Evolutionary conservation across 176 grass and related monocot genomes (phyloP).

Genomic region (Otatea glauca): DNA sequence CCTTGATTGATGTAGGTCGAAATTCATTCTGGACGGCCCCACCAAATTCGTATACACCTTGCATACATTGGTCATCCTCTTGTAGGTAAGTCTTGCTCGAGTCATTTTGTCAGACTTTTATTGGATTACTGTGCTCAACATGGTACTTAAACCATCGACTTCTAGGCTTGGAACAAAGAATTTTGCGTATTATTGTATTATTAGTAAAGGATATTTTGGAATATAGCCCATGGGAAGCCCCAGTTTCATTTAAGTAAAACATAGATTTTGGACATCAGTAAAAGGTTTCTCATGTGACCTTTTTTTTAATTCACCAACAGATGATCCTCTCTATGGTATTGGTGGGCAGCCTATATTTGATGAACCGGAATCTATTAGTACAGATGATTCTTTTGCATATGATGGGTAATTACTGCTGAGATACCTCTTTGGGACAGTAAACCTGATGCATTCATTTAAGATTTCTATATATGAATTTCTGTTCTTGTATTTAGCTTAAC

Average conservation of each 20-base stretch:
- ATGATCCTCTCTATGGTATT: conserved; percentile 85
- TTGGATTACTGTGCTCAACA: conserved; percentile 7
- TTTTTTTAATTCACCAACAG: conserved; percentile 38
- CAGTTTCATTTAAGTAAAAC: conserved; percentile 3
- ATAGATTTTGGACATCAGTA: conserved; percentile 8
- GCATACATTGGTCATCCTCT: conserved; percentile 82
- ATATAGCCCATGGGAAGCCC: background rate
- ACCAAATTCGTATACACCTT: conserved; percentile 91
- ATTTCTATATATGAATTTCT: background rate
- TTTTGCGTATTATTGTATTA: background rate
- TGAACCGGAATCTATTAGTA: conserved; percentile 39
- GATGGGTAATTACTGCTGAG: conserved; percentile 66
- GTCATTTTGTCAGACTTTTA: background rate
- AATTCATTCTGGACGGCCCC: conserved; percentile 85
- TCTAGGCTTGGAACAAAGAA: background rate
- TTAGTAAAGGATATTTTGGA: too few relatives aligned
- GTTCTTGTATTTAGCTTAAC: conserved; percentile 15
- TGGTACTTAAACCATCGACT: background rate
- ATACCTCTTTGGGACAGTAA: background rate
- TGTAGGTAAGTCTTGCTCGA: conserved; percentile 49
- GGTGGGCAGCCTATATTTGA: conserved; percentile 68
- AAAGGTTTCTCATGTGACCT: background rate
- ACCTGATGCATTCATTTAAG: too few relatives aligned
- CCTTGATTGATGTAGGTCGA: conserved; percentile 65
- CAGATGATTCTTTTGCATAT: conserved; percentile 58